Evolutionary conservation across 805 yeast genomes (phyloP).

Genomic region (Zygosaccharomyces rouxii): DNA sequence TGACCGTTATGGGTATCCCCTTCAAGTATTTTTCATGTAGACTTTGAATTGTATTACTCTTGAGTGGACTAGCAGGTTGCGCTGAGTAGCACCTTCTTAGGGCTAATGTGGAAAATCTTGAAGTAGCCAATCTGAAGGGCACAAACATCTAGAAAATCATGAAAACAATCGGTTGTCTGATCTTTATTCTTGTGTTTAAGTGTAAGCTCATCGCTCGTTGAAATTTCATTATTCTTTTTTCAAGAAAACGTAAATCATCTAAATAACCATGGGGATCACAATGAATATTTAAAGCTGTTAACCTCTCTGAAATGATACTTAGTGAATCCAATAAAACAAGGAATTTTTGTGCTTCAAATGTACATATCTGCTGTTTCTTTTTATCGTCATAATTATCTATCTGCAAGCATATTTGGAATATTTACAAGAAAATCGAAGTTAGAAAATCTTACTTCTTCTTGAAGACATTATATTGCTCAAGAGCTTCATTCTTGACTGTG

Average conservation of each 20-base stretch:
- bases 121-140: neutral
- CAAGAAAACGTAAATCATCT: slow-evolving; percentile 7
- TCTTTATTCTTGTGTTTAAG: neutral
- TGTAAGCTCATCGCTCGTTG: neutral
- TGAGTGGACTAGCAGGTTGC: slow-evolving; percentile 5
- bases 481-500: slow-evolving; percentile 44
- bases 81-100: slow-evolving; percentile 7
- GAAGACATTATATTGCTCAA: slow-evolving; percentile 53
- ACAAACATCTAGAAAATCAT: neutral
- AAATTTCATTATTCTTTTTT: slow-evolving; percentile 4
- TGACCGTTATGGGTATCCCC: slow-evolving; percentile 43
- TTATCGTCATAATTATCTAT: neutral
- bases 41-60: slow-evolving; percentile 33
- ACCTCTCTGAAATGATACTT: too few relatives aligned
- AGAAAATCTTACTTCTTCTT: slow-evolving; percentile 6
- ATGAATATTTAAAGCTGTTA: neutral
- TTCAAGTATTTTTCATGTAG: slow-evolving; percentile 34
- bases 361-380: neutral
- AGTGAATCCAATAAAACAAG: neutral
- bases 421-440: slow-evolving; percentile 4
- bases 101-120: neutral
- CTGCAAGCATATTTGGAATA: neutral
- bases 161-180: neutral
- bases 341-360: neutral
- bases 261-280: neutral